These are phyloP conservation scores for Candida manassasensis DNA, from an alignment of 805 yeast species.

Conservation along the genomic window DNA sequence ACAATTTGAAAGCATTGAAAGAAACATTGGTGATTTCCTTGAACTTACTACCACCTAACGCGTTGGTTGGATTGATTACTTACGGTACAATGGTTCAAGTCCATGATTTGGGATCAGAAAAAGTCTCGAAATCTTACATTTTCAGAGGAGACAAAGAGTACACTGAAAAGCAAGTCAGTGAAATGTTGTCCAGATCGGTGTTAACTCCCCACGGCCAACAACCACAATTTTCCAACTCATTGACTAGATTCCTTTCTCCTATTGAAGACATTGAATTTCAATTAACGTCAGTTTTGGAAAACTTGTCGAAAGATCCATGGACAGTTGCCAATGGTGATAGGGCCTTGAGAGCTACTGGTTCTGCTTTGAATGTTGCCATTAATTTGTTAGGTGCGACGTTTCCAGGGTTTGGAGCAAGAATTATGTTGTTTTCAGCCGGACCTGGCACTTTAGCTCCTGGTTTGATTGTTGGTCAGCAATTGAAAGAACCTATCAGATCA, in stretches of 20 bases:
- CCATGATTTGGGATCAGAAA: constrained; percentile 67
- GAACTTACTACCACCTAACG: constrained; percentile 81
- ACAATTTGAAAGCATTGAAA: constrained; percentile 77
- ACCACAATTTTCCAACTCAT: constrained; percentile 26
- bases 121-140: constrained; percentile 69
- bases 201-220: constrained; percentile 21
- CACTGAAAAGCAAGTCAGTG: constrained; percentile 60
- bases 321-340: constrained; percentile 77
- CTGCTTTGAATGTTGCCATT: constrained; percentile 83
- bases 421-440: constrained; percentile 89
- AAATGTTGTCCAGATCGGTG: constrained; percentile 40
- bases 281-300: constrained; percentile 73
- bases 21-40: constrained; percentile 74
- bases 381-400: constrained; percentile 76
- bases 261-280: constrained; percentile 77
- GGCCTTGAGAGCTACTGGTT: constrained; percentile 88
- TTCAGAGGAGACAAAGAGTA: constrained; percentile 90
- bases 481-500: constrained; percentile 95
- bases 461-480: constrained; percentile 81
- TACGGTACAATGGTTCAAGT: constrained; percentile 88
- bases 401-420: constrained; percentile 82
- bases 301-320: constrained; percentile 82
- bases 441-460: constrained; percentile 96
- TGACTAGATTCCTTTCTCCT: constrained; percentile 66
- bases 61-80: constrained; percentile 82